Evolutionary conservation across 768 basidiomycete species (phyloP).

Genomic region (Trametes coccinea): DNA sequence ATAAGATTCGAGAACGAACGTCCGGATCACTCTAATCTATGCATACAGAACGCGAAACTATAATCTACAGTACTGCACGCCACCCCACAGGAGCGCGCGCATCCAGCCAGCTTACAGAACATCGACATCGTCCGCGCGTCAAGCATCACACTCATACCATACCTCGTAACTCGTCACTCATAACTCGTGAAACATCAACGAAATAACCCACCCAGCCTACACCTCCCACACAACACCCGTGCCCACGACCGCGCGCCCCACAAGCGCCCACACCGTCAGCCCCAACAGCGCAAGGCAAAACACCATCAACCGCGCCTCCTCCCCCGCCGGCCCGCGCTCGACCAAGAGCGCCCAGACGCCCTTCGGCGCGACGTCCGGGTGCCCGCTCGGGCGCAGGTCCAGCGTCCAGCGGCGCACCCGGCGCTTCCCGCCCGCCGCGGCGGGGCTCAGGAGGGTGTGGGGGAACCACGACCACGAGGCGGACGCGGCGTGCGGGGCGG

Average conservation of each 20-base stretch:
- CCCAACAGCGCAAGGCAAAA: conserved; percentile 51
- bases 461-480: background rate
- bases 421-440: conserved; percentile 1
- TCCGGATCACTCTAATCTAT: too few species aligned
- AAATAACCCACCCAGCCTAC: too few species aligned
- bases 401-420: conserved; percentile 30
- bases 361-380: conserved; percentile 37
- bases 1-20: too few species aligned
- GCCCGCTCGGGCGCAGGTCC: conserved; percentile 39
- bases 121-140: too few species aligned
- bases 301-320: conserved; percentile 63
- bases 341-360: conserved; percentile 47
- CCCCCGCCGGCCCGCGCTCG: conserved; percentile 64
- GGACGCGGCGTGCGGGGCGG: background rate
- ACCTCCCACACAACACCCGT: too few species aligned
- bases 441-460: background rate
- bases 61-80: too few species aligned
- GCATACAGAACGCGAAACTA: too few species aligned
- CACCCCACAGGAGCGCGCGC: too few species aligned
- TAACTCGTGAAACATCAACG: too few species aligned
- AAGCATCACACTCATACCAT: too few species aligned
- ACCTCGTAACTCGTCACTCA: too few species aligned
- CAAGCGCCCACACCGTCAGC: conserved; percentile 53
- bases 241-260: conserved; percentile 1
- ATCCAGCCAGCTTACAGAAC: too few species aligned